Evolutionary conservation across 495 filamentous ascomycete species (phyloP).

Genomic region (Penicillium roqueforti): DNA sequence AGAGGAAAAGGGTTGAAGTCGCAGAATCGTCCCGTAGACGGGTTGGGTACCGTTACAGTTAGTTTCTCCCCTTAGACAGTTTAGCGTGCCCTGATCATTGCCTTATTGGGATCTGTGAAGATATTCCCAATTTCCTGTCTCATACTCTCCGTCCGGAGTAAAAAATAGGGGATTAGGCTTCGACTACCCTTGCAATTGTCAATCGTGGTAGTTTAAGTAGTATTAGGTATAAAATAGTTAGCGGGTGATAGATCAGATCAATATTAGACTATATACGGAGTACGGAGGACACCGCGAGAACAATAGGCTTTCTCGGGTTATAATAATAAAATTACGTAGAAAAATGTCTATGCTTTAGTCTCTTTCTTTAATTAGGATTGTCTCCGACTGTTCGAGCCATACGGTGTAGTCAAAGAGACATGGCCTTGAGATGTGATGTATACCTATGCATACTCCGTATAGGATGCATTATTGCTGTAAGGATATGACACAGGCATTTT

Average conservation of each 20-base stretch:
- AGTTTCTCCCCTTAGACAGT: slow-evolving; percentile 18
- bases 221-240: background rate
- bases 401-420: background rate
- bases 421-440: background rate
- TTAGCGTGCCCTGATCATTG: slow-evolving; percentile 30
- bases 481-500: background rate
- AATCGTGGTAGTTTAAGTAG: slow-evolving; percentile 2
- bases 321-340: background rate
- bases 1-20: slow-evolving; percentile 3
- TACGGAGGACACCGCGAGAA: background rate
- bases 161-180: background rate
- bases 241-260: background rate
- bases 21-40: background rate
- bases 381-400: background rate
- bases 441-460: background rate
- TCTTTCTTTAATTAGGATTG: slow-evolving; percentile 1
- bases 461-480: background rate
- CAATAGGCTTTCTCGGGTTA: background rate
- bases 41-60: slow-evolving; percentile 1
- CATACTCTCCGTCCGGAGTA: background rate
- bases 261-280: background rate
- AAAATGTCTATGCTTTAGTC: background rate
- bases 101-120: slow-evolving; percentile 18
- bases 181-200: background rate
- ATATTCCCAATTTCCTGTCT: slow-evolving; percentile 2